Base-by-base conservation (phyloP, 1,139 yeast genomes). In the Hansenula sp. region DNA sequence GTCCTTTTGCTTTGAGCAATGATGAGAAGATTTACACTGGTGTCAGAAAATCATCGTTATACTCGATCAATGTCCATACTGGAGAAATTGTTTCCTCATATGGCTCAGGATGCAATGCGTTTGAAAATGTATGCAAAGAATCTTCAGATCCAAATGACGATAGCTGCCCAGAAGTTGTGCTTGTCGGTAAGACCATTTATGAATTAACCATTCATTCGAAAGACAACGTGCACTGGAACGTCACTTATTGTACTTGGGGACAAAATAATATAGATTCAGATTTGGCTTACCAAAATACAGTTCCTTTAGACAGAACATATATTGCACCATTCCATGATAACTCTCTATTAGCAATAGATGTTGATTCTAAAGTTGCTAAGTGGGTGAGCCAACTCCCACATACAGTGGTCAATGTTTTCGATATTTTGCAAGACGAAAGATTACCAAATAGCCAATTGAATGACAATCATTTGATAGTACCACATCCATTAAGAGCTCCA, bases 21-120 rank as follows among this genome's bases (percentile, higher is more conserved):
- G 96, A 89, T 57, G 95, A 90, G 60, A 89, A 87, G 57, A 79
- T 90, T 4, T 93, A 90, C 62, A 91, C 97, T 0, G 99, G 99
- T 2, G 75, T 83, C 6, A 72, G 95, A 48, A 78, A 75, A 41
- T 83, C 98, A 0, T 81, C 91, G 1, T 71, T 93, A 46, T 87
- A 83, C 58, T 78, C 88, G 5, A 74, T 93, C 30, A 82, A 91
- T 60, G 76, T 90, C 3, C 68, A 70, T 33, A 84, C 88, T 0
- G 99, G 99, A 1, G 80, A 82, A 51, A 70, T 91, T n/a, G 55
- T 85, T 8, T 79, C 83, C 15, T 77, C 81, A 0, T 90, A 79
- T 63, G 97, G 97, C 2, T 61, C 56, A 19, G 44, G 30, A 36
- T 30, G 46, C 31, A n/a, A 43, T 13, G 32, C 27, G 6, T 28